Conservation (phyloP, 2,329 filamentous ascomycete species). For the Hymenoscyphus albidus region DNA sequence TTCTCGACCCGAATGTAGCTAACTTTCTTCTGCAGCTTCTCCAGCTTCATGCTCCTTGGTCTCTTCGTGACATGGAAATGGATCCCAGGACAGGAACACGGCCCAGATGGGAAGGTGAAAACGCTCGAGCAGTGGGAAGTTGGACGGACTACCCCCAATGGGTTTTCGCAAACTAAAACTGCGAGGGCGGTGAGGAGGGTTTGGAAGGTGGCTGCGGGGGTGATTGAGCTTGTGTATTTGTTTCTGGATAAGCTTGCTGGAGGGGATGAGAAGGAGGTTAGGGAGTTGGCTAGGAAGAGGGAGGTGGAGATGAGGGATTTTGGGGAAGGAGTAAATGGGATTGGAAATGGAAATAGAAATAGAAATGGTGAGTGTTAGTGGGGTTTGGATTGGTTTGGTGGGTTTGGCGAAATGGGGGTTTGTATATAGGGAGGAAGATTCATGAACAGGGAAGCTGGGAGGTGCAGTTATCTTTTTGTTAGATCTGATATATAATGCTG, state of each 20-base stretch:
- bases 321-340: neutral
- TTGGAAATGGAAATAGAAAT: neutral
- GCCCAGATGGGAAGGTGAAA: constrained; percentile 16
- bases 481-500: no score
- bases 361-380: no score
- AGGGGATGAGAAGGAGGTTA: constrained; percentile 14
- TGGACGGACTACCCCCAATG: constrained; percentile 18
- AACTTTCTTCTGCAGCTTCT: constrained; percentile 15
- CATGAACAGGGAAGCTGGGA: no score
- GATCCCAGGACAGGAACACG: constrained; percentile 21
- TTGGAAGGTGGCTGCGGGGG: constrained; percentile 12
- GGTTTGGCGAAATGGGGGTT: no score
- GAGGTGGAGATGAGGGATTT: constrained; percentile 26
- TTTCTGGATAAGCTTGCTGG: constrained; percentile 17
- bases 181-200: constrained; percentile 10
- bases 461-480: no score
- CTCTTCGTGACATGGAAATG: constrained; percentile 20
- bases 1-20: neutral
- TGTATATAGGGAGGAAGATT: no score
- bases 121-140: constrained; percentile 25
- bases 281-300: constrained; percentile 4
- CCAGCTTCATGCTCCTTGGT: constrained; percentile 25
- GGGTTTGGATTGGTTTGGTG: neutral
- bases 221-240: constrained; percentile 12
- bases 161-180: constrained; percentile 13